These are phyloP conservation scores for Sordariomycetes sp. DNA, from an alignment of 2,329 filamentous ascomycete genomes.

Conservation along the genomic window DNA sequence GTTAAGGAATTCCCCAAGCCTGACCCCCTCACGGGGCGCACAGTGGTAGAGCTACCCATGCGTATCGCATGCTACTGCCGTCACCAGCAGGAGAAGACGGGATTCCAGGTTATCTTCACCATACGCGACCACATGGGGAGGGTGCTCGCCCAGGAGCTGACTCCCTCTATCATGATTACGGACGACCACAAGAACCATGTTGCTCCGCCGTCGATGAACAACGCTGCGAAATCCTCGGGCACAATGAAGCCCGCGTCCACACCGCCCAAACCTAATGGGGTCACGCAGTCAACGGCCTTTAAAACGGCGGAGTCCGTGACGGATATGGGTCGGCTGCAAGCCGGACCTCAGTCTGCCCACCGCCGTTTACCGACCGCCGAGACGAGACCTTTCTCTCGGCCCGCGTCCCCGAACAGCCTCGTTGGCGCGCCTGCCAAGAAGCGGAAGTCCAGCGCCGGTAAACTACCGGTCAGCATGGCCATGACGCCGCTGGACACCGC, in stretches of 20 bases:
- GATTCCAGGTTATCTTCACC: slow-evolving; percentile 89
- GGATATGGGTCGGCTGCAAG: slow-evolving; percentile 3
- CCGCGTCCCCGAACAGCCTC: slow-evolving; percentile 55
- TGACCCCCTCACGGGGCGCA: slow-evolving; percentile 39
- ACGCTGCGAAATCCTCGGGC: slow-evolving; percentile 20
- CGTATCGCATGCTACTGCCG: slow-evolving; percentile 94
- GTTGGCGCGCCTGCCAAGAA: slow-evolving; percentile 62
- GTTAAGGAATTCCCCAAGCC: slow-evolving; percentile 64
- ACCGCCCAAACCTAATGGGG: background rate
- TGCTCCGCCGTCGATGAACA: background rate
- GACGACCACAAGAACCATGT: slow-evolving; percentile 88
- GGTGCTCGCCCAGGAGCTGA: slow-evolving; percentile 72
- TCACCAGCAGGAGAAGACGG: slow-evolving; percentile 85
- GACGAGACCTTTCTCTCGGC: slow-evolving; percentile 46
- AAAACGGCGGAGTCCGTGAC: background rate
- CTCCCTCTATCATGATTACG: slow-evolving; percentile 87
- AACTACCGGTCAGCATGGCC: slow-evolving; percentile 58
- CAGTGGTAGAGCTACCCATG: slow-evolving; percentile 81
- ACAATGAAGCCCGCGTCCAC: slow-evolving; percentile 1
- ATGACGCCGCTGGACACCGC: slow-evolving; percentile 71
- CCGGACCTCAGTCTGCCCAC: slow-evolving; percentile 4
- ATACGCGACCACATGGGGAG: slow-evolving; percentile 69
- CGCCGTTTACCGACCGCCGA: slow-evolving; percentile 17
- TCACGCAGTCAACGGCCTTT: background rate
- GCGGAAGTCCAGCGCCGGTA: slow-evolving; percentile 63